Base-by-base conservation (phyloP, 768 basidiomycete genomes). In the Amanita rubescens region DNA sequence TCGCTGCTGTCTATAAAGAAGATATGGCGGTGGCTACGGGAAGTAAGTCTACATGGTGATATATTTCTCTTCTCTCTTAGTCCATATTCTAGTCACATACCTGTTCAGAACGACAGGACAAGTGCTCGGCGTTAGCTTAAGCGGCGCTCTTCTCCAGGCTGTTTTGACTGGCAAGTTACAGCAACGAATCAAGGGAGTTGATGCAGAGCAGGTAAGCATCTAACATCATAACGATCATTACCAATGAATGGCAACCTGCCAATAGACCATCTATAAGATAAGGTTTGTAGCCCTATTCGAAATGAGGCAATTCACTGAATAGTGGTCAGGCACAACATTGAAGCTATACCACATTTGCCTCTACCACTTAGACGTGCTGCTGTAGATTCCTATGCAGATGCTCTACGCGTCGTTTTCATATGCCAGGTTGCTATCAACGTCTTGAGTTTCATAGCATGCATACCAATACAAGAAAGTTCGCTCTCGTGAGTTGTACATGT, bases 51-150 rank as follows among this genome's bases (percentile, higher is more conserved):
- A 48, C 51, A 44, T 49, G 49, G 48, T 48, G 47, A 57, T 55
- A 54, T 57, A 47, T 58, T 57, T 47, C 34, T 48, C 56, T 57
- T 55, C 51, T 35, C 56, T 50, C 53, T 55, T 30, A 56, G 38
- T 43, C 2, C 15, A 25, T 11, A 2, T 5, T 17, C 15, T 19
- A 95, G 93, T 94, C 61, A 90, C 89, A 30, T 98, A 98, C 69
- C 75, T 96, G 44, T 95, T 94, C 75, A 76, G 94, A 58, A 94
- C 92, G 7, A 88, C 90, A 15, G 94, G 94, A 2, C 95, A 97
- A 73, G 96, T 96, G 20, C 77, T 97, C 51, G 96, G 95, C 33
- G 95, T 99, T 51, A 89, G 90, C 61, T 72, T 94, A 43, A 85
- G 84, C 60, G 90, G 92, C 19, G 86, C 91, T 0, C 66, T 98